Percentiles rank a stretch among this genome's conserved stretches.
Conservation (phyloP, 257 asterid genomes). For the Vinca minor region DNA sequence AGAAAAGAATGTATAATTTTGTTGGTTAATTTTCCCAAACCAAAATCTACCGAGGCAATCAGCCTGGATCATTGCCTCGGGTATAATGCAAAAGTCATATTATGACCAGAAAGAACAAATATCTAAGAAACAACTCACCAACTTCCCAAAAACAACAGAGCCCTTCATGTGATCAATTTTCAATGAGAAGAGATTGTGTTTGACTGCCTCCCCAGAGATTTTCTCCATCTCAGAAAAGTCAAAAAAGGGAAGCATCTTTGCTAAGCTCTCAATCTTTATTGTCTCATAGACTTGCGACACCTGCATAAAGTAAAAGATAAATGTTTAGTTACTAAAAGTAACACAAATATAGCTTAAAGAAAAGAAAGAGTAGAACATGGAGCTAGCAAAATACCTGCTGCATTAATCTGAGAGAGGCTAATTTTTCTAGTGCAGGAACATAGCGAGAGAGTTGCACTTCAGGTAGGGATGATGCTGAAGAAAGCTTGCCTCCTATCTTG, state of each 20-base stretch:
- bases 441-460: conserved; percentile 60
- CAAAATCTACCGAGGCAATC: not conserved
- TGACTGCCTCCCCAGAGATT: conserved; percentile 75
- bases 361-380: not conserved
- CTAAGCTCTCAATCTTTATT: conserved; percentile 60
- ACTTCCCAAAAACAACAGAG: conserved; percentile 59
- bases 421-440: conserved; percentile 70
- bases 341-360: not conserved
- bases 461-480: conserved; percentile 71
- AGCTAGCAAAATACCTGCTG: conserved; percentile 47
- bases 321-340: not conserved
- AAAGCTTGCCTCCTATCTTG: conserved; percentile 62
- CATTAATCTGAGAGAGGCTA: conserved; percentile 72
- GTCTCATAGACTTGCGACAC: conserved; percentile 79
- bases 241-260: conserved; percentile 60
- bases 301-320: conserved; percentile 23
- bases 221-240: conserved; percentile 65
- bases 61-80: not conserved
- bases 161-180: conserved; percentile 71
- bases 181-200: conserved; percentile 57
- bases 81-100: not conserved
- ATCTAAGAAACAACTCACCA: conserved; percentile 35
- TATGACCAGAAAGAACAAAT: not conserved
- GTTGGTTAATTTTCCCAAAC: not conserved
- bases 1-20: not conserved